A percentile compares a stretch with the other conserved stretches of the same genome.
These are phyloP conservation scores for Vitis hybrid DNA, from an alignment of 177 flowering plant genomes.

Conservation along the genomic window DNA sequence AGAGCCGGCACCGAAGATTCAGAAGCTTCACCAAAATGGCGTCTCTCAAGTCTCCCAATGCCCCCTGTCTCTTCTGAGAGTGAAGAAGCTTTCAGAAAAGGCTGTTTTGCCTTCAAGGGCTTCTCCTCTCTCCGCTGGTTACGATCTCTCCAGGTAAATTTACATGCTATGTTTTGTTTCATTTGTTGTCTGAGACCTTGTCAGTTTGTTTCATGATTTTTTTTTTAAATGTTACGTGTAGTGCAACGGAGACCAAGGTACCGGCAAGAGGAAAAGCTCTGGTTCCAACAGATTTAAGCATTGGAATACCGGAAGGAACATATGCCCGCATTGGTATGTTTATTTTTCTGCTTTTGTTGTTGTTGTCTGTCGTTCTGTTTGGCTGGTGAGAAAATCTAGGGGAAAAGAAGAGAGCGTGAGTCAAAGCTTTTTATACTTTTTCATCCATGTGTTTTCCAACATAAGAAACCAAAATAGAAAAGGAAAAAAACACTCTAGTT, in stretches of 20 bases:
- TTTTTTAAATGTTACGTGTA: conserved; percentile 13
- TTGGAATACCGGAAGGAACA: conserved; percentile 75
- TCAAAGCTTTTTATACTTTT: too few relatives aligned
- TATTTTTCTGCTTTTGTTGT: background rate
- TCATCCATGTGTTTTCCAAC: too few relatives aligned
- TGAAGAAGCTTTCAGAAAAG: conserved; percentile 60
- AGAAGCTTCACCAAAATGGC: conserved; percentile 35
- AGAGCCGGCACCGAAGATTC: conserved; percentile 42
- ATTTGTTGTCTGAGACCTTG: background rate
- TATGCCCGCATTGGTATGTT: conserved; percentile 80
- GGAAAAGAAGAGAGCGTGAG: too few relatives aligned
- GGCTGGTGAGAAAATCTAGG: background rate
- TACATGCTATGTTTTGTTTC: background rate
- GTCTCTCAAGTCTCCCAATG: background rate
- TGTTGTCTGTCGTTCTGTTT: background rate
- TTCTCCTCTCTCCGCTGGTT: conserved; percentile 66
- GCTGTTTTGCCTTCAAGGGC: conserved; percentile 60
- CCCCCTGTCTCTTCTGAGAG: conserved; percentile 25
- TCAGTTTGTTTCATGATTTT: background rate
- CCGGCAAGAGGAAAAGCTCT: conserved; percentile 89
- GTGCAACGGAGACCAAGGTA: conserved; percentile 67
- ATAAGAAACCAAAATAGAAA: too few relatives aligned
- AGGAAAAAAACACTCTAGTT: too few relatives aligned
- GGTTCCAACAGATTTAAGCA: conserved; percentile 80
- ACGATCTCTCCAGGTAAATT: conserved; percentile 68